Conservation (phyloP, 208 protist species). For the Leptomonas pyrrhocoris region DNA sequence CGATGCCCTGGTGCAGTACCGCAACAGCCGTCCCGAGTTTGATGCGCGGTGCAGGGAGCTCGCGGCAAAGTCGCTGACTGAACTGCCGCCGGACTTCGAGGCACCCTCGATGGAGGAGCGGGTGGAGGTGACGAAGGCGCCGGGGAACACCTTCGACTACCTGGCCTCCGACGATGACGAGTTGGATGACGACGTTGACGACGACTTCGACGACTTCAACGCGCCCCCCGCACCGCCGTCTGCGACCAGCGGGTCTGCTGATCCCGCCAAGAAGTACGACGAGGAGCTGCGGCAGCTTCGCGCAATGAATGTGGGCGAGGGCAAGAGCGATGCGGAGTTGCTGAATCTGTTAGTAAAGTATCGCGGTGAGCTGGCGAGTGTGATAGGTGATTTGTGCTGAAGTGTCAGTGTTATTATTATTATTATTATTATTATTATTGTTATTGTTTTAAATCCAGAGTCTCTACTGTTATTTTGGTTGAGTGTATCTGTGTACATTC, state of each 20-base stretch:
- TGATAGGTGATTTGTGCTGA: slow-evolving; percentile 60
- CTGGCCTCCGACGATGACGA: slow-evolving; percentile 33
- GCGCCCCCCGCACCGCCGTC: slow-evolving; percentile 4
- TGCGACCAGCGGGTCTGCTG: background rate
- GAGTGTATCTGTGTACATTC: too few species aligned
- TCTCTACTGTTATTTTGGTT: too few species aligned
- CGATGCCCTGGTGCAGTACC: slow-evolving; percentile 89
- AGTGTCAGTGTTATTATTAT: background rate
- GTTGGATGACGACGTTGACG: slow-evolving; percentile 48
- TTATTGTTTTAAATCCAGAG: too few species aligned
- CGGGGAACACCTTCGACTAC: slow-evolving; percentile 35
- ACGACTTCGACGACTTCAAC: slow-evolving; percentile 54
- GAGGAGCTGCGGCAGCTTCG: slow-evolving; percentile 80
- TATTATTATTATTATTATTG: background rate
- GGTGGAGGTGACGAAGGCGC: slow-evolving; percentile 36
- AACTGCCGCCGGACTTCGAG: slow-evolving; percentile 90
- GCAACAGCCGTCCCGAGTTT: slow-evolving; percentile 75
- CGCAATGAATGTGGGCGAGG: slow-evolving; percentile 64
- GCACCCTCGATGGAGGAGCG: slow-evolving; percentile 67
- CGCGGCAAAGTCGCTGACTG: slow-evolving; percentile 85
- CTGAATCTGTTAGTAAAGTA: slow-evolving; percentile 62
- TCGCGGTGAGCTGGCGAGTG: slow-evolving; percentile 73
- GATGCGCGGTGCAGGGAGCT: slow-evolving; percentile 62
- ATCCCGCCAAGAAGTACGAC: slow-evolving; percentile 41
- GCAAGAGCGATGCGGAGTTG: slow-evolving; percentile 61